Percentiles rank a stretch among this genome's conserved stretches.
These are phyloP conservation scores for Saturnispora mendoncae DNA, from an alignment of 805 yeast species.

Conservation along the genomic window DNA sequence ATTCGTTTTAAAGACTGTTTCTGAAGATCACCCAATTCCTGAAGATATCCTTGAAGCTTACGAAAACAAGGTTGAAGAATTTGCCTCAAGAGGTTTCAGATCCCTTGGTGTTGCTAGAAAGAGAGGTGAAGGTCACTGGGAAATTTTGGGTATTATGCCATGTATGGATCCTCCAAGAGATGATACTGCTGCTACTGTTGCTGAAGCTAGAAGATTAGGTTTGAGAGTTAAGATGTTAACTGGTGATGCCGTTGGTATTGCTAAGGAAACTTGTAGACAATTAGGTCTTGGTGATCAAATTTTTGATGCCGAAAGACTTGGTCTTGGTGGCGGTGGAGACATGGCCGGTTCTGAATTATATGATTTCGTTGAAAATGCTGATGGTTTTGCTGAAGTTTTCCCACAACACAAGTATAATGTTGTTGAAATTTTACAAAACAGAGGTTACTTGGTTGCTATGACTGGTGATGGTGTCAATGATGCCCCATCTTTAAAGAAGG, in stretches of 20 bases:
- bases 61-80: conserved; percentile 95
- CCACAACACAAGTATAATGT: conserved; percentile 96
- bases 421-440: conserved; percentile 88
- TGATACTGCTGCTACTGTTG: conserved; percentile 91
- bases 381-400: conserved; percentile 98
- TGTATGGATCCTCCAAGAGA: conserved; percentile 99
- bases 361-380: conserved; percentile 95
- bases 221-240: conserved; percentile 95
- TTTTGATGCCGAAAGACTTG: conserved; percentile 93
- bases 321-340: conserved; percentile 88
- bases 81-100: conserved; percentile 97
- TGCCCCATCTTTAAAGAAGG: conserved; percentile 96
- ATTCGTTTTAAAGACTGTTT: conserved; percentile 92
- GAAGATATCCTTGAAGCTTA: conserved; percentile 90
- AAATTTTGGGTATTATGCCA: conserved; percentile 95
- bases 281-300: conserved; percentile 94
- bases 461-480: conserved; percentile 99
- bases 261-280: conserved; percentile 97
- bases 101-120: conserved; percentile 98
- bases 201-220: conserved; percentile 87
- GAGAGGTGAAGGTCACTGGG: conserved; percentile 98
- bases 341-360: conserved; percentile 97
- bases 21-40: conserved; percentile 93
- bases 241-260: conserved; percentile 99
- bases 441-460: conserved; percentile 98